A percentile compares a stretch with the other conserved stretches of the same genome.
phyloP scores from a whole-genome alignment of 1,284 basidiomycete species.

The Trametes hirsuta region DNA sequence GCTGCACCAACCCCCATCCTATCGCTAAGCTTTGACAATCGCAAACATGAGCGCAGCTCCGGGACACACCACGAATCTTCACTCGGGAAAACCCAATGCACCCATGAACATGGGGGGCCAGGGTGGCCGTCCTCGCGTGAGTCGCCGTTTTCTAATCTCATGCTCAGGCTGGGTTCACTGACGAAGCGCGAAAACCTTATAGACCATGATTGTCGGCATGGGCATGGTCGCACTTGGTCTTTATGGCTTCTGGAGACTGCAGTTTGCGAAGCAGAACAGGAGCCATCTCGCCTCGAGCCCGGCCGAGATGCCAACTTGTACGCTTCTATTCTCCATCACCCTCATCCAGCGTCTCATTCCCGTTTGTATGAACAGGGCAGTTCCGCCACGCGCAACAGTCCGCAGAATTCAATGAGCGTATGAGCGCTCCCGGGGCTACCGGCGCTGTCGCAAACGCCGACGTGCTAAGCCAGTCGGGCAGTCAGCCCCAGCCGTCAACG shows the following conservation, averaged over 20 bases:
- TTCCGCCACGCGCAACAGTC: slow-evolving; percentile 26
- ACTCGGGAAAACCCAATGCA: slow-evolving; percentile 3
- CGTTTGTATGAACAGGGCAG: slow-evolving; percentile 22
- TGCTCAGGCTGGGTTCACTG: background rate
- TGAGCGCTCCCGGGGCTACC: slow-evolving; percentile 13
- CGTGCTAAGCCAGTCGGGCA: background rate
- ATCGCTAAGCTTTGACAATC: background rate
- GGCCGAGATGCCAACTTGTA: slow-evolving; percentile 26
- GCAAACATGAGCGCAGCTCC: slow-evolving; percentile 3
- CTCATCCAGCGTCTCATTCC: background rate
- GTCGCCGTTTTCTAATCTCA: background rate
- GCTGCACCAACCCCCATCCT: background rate
- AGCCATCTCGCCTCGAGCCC: slow-evolving; percentile 14
- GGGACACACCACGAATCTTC: slow-evolving; percentile 7
- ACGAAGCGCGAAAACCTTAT: background rate
- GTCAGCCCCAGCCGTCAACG: background rate
- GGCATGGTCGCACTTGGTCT: slow-evolving; percentile 21
- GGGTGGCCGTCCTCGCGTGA: slow-evolving; percentile 18
- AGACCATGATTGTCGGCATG: slow-evolving; percentile 26
- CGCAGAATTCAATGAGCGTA: slow-evolving; percentile 13
- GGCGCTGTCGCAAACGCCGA: background rate
- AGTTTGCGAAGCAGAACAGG: slow-evolving; percentile 22
- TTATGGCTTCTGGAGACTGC: slow-evolving; percentile 21
- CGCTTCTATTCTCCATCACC: background rate
- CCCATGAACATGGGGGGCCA: slow-evolving; percentile 3